Evolutionary conservation across 345 rosid genomes (phyloP).

Genomic region (Capsella bursapastoris): DNA sequence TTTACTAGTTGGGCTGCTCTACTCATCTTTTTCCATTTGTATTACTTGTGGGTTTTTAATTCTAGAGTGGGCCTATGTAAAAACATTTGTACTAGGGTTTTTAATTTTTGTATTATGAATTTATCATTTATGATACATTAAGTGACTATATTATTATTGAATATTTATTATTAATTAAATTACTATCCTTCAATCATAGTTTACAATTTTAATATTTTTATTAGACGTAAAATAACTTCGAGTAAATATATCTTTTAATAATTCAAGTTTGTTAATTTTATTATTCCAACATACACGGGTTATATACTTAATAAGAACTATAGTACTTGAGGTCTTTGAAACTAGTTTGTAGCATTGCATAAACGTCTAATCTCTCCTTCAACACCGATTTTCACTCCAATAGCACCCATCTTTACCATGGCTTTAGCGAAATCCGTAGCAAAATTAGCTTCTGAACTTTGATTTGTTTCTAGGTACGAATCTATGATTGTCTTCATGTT

Average conservation of each 20-base stretch:
- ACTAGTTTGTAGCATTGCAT: slow-evolving; percentile 53
- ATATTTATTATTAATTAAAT: too few species aligned
- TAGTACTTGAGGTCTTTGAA: background rate
- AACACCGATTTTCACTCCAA: slow-evolving; percentile 51
- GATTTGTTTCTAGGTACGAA: slow-evolving; percentile 38
- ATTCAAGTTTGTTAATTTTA: background rate
- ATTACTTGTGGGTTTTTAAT: too few species aligned
- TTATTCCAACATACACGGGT: background rate
- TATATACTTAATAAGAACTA: background rate
- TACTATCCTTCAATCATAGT: too few species aligned
- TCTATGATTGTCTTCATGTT: slow-evolving; percentile 48
- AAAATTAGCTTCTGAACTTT: slow-evolving; percentile 42
- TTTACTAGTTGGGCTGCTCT: too few species aligned
- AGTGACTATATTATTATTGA: too few species aligned
- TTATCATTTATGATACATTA: too few species aligned
- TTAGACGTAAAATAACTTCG: too few species aligned
- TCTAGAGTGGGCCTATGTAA: too few species aligned
- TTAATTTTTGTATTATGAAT: too few species aligned
- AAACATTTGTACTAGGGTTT: too few species aligned
- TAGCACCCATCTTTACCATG: slow-evolving; percentile 61
- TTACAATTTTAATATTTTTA: too few species aligned
- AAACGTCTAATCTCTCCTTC: slow-evolving; percentile 60
- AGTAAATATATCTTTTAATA: background rate
- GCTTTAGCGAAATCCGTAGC: slow-evolving; percentile 56
- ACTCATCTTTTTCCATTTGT: too few species aligned